Percentiles rank a stretch among this genome's conserved stretches.
phyloP scores from a whole-genome alignment of 306 rosid genomes.

The Benincasa hispida region DNA sequence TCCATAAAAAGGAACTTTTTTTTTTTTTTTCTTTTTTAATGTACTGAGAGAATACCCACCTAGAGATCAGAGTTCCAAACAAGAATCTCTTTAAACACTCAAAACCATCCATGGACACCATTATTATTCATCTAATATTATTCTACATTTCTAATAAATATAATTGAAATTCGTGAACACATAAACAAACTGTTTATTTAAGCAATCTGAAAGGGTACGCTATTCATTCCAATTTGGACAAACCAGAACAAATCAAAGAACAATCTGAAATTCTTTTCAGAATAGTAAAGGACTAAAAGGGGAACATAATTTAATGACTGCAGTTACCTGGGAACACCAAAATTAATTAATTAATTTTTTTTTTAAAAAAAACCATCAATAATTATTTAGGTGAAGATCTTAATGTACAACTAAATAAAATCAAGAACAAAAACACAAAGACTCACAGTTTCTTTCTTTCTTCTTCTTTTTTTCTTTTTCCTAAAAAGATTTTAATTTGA shows the following conservation, averaged over 20 bases:
- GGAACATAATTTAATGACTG: neutral
- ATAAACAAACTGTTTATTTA: neutral
- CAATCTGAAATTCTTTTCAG: neutral
- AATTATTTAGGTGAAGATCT: neutral
- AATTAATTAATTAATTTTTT: neutral
- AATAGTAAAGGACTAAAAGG: neutral
- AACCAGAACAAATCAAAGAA: neutral
- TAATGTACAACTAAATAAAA: neutral
- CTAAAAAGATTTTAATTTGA: too few species aligned
- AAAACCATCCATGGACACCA: neutral
- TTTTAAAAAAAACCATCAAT: neutral
- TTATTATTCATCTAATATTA: neutral
- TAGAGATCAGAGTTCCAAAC: constrained; percentile 47
- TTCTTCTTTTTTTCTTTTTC: too few species aligned
- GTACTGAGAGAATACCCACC: constrained; percentile 49
- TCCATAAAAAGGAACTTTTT: constrained; percentile 59
- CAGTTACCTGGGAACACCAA: neutral
- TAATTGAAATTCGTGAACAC: neutral
- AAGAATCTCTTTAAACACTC: constrained; percentile 32
- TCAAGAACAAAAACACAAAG: neutral
- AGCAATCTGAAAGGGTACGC: neutral
- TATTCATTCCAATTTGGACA: neutral
- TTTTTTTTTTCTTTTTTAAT: constrained; percentile 54
- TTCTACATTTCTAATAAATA: neutral
- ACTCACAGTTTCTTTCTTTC: neutral